These are phyloP conservation scores for Tylopilus cervinicoccineus DNA, from an alignment of 768 basidiomycete genomes.

Conservation along the genomic window DNA sequence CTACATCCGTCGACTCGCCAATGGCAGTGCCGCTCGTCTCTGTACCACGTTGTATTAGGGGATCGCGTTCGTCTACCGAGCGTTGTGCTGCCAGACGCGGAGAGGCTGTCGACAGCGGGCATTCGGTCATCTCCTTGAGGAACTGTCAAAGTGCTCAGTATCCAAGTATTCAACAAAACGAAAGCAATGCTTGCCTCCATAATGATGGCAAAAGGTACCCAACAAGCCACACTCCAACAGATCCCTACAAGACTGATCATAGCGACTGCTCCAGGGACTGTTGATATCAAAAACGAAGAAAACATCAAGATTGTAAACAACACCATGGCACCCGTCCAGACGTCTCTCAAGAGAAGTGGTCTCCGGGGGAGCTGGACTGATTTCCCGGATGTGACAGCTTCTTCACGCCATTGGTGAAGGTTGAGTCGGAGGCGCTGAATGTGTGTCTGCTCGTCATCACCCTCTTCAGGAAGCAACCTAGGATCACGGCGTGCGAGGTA, in stretches of 20 bases:
- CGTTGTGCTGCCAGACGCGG: conserved; percentile 28
- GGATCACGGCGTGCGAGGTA: conserved; percentile 78
- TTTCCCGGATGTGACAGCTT: conserved; percentile 72
- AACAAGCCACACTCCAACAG: conserved; percentile 97
- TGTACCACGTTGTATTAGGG: conserved; percentile 50
- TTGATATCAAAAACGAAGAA: conserved; percentile 83
- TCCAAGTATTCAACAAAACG: background rate
- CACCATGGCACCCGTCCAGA: conserved; percentile 86
- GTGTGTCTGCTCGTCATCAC: conserved; percentile 70
- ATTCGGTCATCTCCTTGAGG: conserved; percentile 64
- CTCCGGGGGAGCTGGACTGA: conserved; percentile 77
- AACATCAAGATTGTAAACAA: conserved; percentile 77
- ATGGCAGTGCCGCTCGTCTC: conserved; percentile 40
- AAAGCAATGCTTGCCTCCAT: conserved; percentile 80
- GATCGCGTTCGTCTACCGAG: conserved; percentile 38
- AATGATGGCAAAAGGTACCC: conserved; percentile 96
- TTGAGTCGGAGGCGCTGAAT: conserved; percentile 61
- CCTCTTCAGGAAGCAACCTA: conserved; percentile 67
- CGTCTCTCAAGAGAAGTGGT: conserved; percentile 89
- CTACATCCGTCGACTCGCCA: conserved; percentile 18
- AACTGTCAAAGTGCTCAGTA: conserved; percentile 39
- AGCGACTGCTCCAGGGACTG: conserved; percentile 70
- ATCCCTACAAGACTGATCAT: conserved; percentile 85
- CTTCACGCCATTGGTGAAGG: conserved; percentile 80
- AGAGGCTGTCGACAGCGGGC: conserved; percentile 14